phyloP scores from a whole-genome alignment of 208 protist species.

The Crithidia acanthocephali region DNA sequence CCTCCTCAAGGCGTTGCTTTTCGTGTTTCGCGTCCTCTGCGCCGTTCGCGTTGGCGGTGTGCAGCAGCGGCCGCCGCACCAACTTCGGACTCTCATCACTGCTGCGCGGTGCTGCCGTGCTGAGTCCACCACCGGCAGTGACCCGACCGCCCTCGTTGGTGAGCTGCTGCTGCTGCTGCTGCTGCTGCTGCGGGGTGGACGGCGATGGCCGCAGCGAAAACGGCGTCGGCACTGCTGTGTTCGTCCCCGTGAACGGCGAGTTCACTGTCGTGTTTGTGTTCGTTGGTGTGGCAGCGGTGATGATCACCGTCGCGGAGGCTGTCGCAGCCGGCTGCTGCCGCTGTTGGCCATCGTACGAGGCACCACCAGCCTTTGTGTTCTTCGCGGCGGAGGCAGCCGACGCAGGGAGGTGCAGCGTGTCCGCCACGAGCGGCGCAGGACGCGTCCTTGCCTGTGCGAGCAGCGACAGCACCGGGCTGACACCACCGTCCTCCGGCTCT shows the following conservation, averaged over 20 bases:
- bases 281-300: neutral
- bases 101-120: neutral
- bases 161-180: neutral
- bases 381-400: neutral
- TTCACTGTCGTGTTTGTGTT: neutral
- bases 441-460: neutral
- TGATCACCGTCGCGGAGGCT: neutral
- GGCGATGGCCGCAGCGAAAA: neutral
- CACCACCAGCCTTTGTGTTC: too few relatives aligned
- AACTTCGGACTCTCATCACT: neutral
- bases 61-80: neutral
- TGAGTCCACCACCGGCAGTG: too few relatives aligned
- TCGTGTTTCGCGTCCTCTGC: neutral
- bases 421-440: neutral
- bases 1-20: neutral
- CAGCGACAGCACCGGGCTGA: slow-evolving; percentile 6
- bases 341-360: neutral
- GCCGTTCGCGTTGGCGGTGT: neutral
- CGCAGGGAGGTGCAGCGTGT: neutral
- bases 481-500: slow-evolving; percentile 4
- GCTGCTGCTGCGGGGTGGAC: neutral
- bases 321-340: neutral
- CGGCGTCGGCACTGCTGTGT: slow-evolving; percentile 8
- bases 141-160: neutral
- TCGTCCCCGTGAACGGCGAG: neutral